Conservation (phyloP, 1,284 basidiomycete genomes). For the Rhodotorula sp. region DNA sequence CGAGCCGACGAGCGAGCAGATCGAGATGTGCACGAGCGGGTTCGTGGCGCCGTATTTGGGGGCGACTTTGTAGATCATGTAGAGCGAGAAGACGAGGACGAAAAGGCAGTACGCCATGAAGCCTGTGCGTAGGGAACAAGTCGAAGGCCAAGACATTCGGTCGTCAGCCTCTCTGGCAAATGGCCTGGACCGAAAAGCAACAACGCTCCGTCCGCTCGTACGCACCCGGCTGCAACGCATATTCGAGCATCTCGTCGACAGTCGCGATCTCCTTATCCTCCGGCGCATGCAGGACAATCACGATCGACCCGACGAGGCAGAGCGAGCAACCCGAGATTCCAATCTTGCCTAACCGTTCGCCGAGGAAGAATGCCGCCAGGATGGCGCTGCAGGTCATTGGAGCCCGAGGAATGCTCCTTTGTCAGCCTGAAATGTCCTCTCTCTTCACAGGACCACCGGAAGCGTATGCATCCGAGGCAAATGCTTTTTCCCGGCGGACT, state of each 20-base stretch:
- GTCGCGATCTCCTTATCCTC: constrained; percentile 92
- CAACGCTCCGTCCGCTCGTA: background rate
- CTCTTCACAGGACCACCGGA: too few relatives aligned
- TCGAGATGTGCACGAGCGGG: constrained; percentile 89
- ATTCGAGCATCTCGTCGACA: constrained; percentile 89
- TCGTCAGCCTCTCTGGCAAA: background rate
- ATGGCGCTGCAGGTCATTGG: constrained; percentile 63
- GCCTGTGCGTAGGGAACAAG: constrained; percentile 55
- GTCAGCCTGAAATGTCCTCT: too few relatives aligned
- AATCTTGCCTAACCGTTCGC: constrained; percentile 90
- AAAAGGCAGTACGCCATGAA: constrained; percentile 86
- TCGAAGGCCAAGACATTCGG: too few relatives aligned
- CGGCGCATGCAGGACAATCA: constrained; percentile 95
- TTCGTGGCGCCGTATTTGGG: constrained; percentile 86
- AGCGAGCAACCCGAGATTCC: constrained; percentile 89
- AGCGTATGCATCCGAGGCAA: too few relatives aligned
- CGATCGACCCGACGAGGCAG: constrained; percentile 83
- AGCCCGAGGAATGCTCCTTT: too few relatives aligned
- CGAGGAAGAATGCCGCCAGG: constrained; percentile 86
- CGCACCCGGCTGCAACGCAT: constrained; percentile 83
- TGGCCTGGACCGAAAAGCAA: too few relatives aligned
- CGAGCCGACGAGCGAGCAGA: constrained; percentile 85
- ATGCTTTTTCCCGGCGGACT: background rate
- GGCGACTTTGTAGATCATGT: constrained; percentile 84
- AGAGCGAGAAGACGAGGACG: constrained; percentile 73